phyloP scores from a whole-genome alignment of 2,329 filamentous ascomycete genomes.

The Pseudogymnoascus sp. region DNA sequence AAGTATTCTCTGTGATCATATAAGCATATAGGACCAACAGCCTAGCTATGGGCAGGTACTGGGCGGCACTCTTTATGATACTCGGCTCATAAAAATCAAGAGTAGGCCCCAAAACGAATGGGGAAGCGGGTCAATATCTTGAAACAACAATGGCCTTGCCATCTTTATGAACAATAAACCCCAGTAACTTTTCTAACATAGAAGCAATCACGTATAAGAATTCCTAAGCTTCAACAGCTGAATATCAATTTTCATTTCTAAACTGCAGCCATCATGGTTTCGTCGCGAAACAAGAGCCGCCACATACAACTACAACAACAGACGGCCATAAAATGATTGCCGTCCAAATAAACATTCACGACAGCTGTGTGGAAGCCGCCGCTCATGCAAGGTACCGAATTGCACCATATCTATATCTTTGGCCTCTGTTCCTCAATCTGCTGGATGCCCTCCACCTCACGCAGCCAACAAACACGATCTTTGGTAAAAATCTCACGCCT shows the following conservation, averaged over 20 bases:
- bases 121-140: background rate
- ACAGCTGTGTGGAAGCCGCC: background rate
- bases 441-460: conserved; percentile 28
- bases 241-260: background rate
- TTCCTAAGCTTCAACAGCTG: background rate
- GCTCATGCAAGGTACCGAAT: background rate
- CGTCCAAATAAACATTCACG: background rate
- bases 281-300: background rate
- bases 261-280: background rate
- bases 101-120: background rate
- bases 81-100: background rate
- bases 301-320: background rate
- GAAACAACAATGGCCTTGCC: background rate
- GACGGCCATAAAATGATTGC: background rate
- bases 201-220: background rate
- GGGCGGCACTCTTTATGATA: background rate
- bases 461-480: conserved; percentile 43
- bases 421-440: conserved; percentile 18
- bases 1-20: too few species aligned
- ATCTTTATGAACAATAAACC: background rate
- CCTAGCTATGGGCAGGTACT: too few species aligned
- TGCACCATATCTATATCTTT: background rate
- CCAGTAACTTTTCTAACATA: background rate
- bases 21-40: too few species aligned
- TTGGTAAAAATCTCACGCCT: conserved; percentile 43